phyloP scores from a whole-genome alignment of 2,329 filamentous ascomycete species.

The Ophiostoma fasciatum region DNA sequence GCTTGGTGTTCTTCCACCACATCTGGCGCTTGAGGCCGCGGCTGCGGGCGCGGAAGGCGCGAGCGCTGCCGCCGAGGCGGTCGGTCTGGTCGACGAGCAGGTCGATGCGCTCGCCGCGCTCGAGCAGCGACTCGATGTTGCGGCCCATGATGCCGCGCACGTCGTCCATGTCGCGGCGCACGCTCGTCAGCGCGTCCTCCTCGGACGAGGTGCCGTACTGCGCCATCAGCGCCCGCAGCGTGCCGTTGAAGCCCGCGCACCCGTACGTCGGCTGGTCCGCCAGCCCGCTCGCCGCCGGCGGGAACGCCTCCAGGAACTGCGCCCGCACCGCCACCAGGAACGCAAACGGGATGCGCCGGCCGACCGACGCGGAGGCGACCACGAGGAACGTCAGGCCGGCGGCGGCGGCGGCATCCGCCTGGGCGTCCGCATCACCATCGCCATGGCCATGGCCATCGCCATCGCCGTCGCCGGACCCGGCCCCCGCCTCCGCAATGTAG shows the following conservation, averaged over 20 bases:
- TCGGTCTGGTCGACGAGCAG: constrained; percentile 95
- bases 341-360: constrained; percentile 80
- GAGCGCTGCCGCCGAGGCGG: constrained; percentile 69
- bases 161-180: constrained; percentile 81
- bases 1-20: constrained; percentile 99
- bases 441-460: no score
- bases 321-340: constrained; percentile 85
- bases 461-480: constrained; percentile 43
- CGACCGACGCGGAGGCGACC: constrained; percentile 65
- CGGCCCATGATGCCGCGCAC: constrained; percentile 88
- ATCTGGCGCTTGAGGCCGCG: constrained; percentile 78
- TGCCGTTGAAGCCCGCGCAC: constrained; percentile 70
- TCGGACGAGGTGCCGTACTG: constrained; percentile 67
- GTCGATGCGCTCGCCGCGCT: constrained; percentile 86
- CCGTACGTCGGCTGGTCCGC: constrained; percentile 73
- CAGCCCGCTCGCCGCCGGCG: constrained; percentile 55
- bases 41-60: constrained; percentile 81
- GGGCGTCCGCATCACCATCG: constrained; percentile 20
- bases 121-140: constrained; percentile 81
- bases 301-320: constrained; percentile 63
- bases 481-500: constrained; percentile 77
- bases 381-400: constrained; percentile 86
- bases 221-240: constrained; percentile 63
- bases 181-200: constrained; percentile 70
- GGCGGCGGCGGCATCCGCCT: constrained; percentile 54